Percentiles rank a stretch among this genome's conserved stretches.
Evolutionary conservation across 345 rosid species (phyloP).

Genomic region (Eutrema heterophyllum): DNA sequence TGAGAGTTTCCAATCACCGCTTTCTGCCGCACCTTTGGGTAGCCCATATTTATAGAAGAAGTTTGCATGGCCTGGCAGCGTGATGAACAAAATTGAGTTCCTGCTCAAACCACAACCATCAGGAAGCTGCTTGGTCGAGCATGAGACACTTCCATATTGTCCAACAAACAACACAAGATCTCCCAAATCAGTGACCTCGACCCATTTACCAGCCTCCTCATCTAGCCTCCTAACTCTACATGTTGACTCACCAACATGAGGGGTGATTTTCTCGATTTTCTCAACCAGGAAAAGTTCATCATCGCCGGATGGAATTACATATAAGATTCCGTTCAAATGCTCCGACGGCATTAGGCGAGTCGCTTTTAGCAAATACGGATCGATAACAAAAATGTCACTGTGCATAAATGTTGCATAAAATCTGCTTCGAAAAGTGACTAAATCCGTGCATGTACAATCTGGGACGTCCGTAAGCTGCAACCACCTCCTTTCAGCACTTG

Average conservation of each 20-base stretch:
- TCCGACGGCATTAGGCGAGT: not conserved
- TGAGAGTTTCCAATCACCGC: not conserved
- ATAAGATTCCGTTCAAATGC: not conserved
- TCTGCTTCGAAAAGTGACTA: not conserved
- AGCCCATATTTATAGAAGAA: not conserved
- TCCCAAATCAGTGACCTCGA: not conserved
- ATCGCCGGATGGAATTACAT: not conserved
- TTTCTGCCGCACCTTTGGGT: not conserved
- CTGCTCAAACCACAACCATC: slow-evolving; percentile 8
- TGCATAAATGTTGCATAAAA: not conserved
- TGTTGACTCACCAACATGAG: not conserved
- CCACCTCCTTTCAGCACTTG: slow-evolving; percentile 14
- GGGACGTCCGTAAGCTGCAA: not conserved
- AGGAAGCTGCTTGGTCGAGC: not conserved
- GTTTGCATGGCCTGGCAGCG: not conserved
- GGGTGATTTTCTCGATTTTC: too few species aligned
- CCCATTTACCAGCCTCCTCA: not conserved
- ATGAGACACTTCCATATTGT: not conserved
- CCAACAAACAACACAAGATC: not conserved
- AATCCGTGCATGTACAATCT: not conserved
- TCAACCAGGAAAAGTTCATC: too few species aligned
- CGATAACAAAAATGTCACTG: not conserved
- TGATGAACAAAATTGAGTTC: slow-evolving; percentile 1
- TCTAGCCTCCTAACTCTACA: slow-evolving; percentile 11
- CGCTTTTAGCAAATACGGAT: not conserved